Conservation (phyloP, 768 basidiomycete species). For the Hydnum rufescens region DNA sequence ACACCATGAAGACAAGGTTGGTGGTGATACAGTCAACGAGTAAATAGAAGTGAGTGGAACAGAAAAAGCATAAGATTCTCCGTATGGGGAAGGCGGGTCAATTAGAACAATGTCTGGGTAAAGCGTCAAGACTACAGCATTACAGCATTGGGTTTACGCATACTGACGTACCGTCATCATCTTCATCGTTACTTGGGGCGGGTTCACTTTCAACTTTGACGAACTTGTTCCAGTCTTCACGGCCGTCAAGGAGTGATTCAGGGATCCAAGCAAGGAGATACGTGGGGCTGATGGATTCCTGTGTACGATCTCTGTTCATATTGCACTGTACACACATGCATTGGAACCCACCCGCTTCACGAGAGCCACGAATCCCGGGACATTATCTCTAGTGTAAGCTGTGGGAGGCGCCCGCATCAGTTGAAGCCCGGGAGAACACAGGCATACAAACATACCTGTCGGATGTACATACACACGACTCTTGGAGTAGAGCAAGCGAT, state of each 20-base stretch:
- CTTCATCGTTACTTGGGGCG: conserved; percentile 26
- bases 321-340: too few species aligned
- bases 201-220: conserved; percentile 49
- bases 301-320: conserved; percentile 6
- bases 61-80: conserved; percentile 92
- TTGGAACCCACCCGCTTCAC: conserved; percentile 55
- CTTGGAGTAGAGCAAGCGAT: conserved; percentile 70
- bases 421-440: not conserved
- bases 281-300: conserved; percentile 23
- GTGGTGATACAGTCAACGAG: conserved; percentile 69
- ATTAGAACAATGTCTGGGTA: conserved; percentile 60
- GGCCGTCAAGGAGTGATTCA: conserved; percentile 59
- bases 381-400: conserved; percentile 77
- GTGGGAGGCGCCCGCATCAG: conserved; percentile 21
- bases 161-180: conserved; percentile 43
- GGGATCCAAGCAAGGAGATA: conserved; percentile 90
- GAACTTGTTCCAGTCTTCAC: conserved; percentile 80
- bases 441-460: not conserved
- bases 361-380: conserved; percentile 80
- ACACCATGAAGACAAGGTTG: conserved; percentile 75
- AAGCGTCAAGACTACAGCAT: not conserved
- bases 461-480: conserved; percentile 94
- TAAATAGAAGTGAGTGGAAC: conserved; percentile 79
- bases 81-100: conserved; percentile 60
- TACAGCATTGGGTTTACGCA: conserved; percentile 11